These are phyloP conservation scores for Aspergillus taichungensis DNA, from an alignment of 495 filamentous ascomycete genomes.

Conservation along the genomic window DNA sequence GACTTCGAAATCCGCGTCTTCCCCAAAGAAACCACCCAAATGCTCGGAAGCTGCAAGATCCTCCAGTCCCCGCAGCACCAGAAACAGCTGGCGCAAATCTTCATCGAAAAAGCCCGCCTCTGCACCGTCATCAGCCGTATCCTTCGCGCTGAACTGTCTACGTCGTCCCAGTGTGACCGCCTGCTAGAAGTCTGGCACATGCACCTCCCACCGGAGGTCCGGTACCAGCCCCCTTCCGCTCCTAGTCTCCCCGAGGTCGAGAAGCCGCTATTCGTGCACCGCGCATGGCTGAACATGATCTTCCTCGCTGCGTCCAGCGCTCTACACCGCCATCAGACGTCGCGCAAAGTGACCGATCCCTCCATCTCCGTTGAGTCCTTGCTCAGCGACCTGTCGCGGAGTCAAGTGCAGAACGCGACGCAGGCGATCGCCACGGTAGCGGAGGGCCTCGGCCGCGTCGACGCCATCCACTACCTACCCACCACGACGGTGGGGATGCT, in stretches of 20 bases:
- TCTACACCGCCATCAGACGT: neutral
- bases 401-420: neutral
- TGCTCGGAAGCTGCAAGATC: conserved; percentile 2
- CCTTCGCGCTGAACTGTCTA: neutral
- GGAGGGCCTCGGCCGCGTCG: conserved; percentile 1
- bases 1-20: conserved; percentile 3
- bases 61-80: neutral
- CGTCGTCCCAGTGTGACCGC: neutral
- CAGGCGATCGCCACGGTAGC: conserved; percentile 3
- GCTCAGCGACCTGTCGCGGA: neutral
- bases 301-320: conserved; percentile 2
- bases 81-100: conserved; percentile 3
- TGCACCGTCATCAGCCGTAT: conserved; percentile 4
- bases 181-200: neutral
- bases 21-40: neutral
- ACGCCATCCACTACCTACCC: conserved; percentile 3
- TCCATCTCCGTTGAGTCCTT: neutral
- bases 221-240: neutral
- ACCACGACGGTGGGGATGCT: conserved; percentile 4
- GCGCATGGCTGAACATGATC: conserved; percentile 8
- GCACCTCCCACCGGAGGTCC: neutral
- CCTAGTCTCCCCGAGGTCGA: neutral
- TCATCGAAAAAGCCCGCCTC: conserved; percentile 4
- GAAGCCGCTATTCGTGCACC: conserved; percentile 3
- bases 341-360: neutral